These are phyloP conservation scores for Daphne laureola DNA, from an alignment of 441 rosid species.

Conservation along the genomic window DNA sequence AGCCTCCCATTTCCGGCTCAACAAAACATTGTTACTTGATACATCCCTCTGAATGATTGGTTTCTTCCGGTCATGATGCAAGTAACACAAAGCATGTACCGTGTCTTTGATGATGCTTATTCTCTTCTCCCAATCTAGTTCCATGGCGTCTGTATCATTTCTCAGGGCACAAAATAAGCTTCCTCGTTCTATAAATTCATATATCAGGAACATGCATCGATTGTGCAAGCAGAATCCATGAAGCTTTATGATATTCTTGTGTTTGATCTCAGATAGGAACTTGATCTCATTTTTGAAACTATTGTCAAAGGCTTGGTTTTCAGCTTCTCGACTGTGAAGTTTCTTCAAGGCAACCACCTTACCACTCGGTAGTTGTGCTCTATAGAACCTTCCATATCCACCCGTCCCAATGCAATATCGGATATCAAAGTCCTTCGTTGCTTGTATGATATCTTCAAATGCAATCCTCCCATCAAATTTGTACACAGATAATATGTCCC, in stretches of 20 bases:
- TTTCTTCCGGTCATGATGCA: constrained; percentile 16
- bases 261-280: constrained; percentile 1
- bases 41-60: constrained; percentile 20
- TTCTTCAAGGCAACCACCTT: constrained; percentile 17
- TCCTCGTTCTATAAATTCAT: constrained; percentile 18
- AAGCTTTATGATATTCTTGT: constrained; percentile 17
- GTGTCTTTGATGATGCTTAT: constrained; percentile 11
- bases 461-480: constrained; percentile 11
- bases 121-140: constrained; percentile 21
- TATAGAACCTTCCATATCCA: constrained; percentile 16
- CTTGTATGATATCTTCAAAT: constrained; percentile 9
- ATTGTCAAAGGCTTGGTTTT: constrained; percentile 8
- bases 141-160: constrained; percentile 4
- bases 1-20: constrained; percentile 10
- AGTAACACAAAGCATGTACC: constrained; percentile 19
- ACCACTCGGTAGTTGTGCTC: constrained; percentile 12
- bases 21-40: constrained; percentile 19
- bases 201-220: constrained; percentile 16
- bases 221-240: constrained; percentile 18
- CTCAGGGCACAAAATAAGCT: constrained; percentile 14
- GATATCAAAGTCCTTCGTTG: constrained; percentile 14
- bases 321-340: constrained; percentile 9
- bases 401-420: constrained; percentile 15
- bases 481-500: constrained; percentile 8
- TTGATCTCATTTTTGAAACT: constrained; percentile 11